Evolutionary conservation across 2,329 filamentous ascomycete genomes (phyloP), one percentile per base, ranked within the genome.

Genomic region (Hymenoscyphus fructigenus): DNA sequence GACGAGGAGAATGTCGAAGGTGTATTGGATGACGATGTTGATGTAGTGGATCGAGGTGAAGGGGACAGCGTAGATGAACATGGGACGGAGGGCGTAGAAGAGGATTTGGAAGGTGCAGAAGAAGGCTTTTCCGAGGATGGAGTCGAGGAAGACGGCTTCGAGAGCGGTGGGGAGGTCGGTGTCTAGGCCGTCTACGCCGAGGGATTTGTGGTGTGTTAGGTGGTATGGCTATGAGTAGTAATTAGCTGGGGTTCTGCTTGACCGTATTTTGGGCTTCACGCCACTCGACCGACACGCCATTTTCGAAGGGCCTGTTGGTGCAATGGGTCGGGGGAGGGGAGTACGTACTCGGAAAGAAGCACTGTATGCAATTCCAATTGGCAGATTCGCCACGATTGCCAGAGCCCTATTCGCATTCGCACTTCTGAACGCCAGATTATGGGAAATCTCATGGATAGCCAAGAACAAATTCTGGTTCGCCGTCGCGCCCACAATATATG

Each of bases 31-130:
- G 66, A 81, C 77, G 61, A 99, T 84, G 79, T 99, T 99, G 79
- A 93, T 80, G 65, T 88, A 83, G 79, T 97, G 93, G 65, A 97
- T 87, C 75, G 84, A 85, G 61, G 94, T 97, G 77, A 98, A 86
- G 44, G 94, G 92, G 5, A 98, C 85, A 72, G 88, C 86, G 84
- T 97, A 97, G 72, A 99, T 86, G 79, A 93, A 89, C 90, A 98
- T 97, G 67, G 95, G 95, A 17, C 95, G 91, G 60, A 99, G 79
- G 73, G 95, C 95, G 82, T 99, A 99, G 85, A 99, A 99, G 76
- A 99, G 86, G 78, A 99, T 97, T 80, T 99, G 95, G 82, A 97
- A 99, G 71, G 95, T 99, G 81, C 91, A 94, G 85, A 99, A 99
- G 83, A 99, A 99, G 70, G 95, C 90, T 81, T 99, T 99, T 77